Conservation (phyloP, 345 rosid genomes). For the Excoecaria cochinchinensis region DNA sequence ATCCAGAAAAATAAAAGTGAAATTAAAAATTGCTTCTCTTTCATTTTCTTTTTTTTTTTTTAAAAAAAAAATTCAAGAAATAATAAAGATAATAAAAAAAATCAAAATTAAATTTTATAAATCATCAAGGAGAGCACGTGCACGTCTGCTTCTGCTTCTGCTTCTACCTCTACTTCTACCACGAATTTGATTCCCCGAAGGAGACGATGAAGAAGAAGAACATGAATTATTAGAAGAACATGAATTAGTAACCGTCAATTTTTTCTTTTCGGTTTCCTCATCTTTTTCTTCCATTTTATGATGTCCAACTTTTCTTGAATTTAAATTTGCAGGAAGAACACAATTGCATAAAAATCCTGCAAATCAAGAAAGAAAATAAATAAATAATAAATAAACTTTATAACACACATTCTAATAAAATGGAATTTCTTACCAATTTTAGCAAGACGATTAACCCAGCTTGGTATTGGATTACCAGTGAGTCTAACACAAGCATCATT, state of each 20-base stretch:
- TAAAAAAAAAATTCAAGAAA: conserved; percentile 2
- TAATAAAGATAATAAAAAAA: conserved; percentile 3
- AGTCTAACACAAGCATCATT: conserved; percentile 73
- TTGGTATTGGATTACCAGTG: conserved; percentile 84
- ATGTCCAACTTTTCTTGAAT: conserved; percentile 56
- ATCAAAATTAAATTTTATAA: neutral
- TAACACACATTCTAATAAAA: too few species aligned
- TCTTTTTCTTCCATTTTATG: conserved; percentile 61
- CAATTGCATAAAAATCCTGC: conserved; percentile 85
- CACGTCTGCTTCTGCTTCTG: neutral
- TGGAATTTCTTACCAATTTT: conserved; percentile 60
- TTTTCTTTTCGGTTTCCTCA: conserved; percentile 61
- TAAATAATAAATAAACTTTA: too few species aligned
- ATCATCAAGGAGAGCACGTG: conserved; percentile 40
- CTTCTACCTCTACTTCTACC: conserved; percentile 71
- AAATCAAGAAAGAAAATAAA: too few species aligned
- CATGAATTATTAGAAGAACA: conserved; percentile 54
- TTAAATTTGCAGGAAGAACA: conserved; percentile 80
- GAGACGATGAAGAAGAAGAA: conserved; percentile 64
- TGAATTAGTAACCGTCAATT: conserved; percentile 50
- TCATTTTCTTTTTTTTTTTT: conserved; percentile 6
- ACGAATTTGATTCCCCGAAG: conserved; percentile 42
- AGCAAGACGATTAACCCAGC: conserved; percentile 96
- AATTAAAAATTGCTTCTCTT: neutral
- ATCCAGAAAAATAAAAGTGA: neutral